These are phyloP conservation scores for Camelina neglecta DNA, from an alignment of 345 rosid species.

Conservation along the genomic window DNA sequence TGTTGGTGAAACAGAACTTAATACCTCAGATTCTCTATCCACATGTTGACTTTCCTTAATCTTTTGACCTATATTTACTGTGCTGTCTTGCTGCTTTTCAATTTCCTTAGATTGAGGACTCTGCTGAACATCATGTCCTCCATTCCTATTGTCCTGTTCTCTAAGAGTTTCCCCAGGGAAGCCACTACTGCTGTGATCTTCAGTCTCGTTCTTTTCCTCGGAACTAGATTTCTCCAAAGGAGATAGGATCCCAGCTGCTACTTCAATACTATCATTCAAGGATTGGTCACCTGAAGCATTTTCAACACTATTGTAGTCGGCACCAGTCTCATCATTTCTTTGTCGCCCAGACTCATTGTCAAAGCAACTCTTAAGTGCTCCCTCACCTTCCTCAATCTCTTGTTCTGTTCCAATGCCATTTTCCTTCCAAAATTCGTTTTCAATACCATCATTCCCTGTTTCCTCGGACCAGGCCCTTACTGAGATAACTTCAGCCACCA, in stretches of 20 bases:
- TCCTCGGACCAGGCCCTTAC: conserved; percentile 8
- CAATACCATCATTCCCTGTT: conserved; percentile 12
- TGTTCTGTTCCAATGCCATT: conserved; percentile 5
- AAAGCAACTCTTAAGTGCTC: conserved; percentile 5
- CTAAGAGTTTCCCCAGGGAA: conserved; percentile 21
- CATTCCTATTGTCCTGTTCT: conserved; percentile 22
- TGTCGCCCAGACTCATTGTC: conserved; percentile 24
- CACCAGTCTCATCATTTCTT: conserved; percentile 21
- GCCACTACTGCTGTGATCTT: conserved; percentile 34
- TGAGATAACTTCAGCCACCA: conserved; percentile 30
- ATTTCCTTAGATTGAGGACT: conserved; percentile 15
- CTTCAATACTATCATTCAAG: conserved; percentile 9
- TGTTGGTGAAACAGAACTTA: conserved; percentile 47
- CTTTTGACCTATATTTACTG: conserved; percentile 42
- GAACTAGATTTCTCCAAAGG: conserved; percentile 35
- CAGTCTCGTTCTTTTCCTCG: conserved; percentile 44
- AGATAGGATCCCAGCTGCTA: conserved; percentile 8
- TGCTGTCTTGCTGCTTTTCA: conserved; percentile 34
- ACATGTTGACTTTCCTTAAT: conserved; percentile 34
- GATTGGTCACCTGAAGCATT: conserved; percentile 15
- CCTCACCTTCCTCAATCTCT: conserved; percentile 40
- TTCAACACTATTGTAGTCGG: conserved; percentile 20
- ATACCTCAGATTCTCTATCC: conserved; percentile 42
- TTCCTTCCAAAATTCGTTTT: conserved; percentile 34
- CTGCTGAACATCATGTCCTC: conserved; percentile 31